Evolutionary conservation across 2,329 filamentous ascomycete genomes (phyloP).

Genomic region (Venturia effusa): DNA sequence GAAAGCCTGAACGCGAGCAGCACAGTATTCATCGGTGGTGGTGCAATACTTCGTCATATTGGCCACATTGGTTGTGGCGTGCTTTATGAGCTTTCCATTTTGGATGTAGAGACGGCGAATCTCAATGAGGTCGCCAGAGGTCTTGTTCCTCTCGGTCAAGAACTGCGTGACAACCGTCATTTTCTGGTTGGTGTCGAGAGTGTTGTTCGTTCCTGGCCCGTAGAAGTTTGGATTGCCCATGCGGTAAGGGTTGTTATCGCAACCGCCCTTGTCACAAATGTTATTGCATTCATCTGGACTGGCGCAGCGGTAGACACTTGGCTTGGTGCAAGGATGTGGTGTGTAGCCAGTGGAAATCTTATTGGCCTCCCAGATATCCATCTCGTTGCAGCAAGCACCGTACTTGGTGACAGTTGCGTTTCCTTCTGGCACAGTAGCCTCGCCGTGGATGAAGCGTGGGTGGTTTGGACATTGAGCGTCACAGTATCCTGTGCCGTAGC

Average conservation of each 20-base stretch:
- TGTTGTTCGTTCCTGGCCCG: constrained; percentile 38
- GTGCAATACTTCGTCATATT: constrained; percentile 37
- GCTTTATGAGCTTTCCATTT: constrained; percentile 37
- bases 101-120: constrained; percentile 42
- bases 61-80: constrained; percentile 30
- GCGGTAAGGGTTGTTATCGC: constrained; percentile 60
- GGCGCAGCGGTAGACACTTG: constrained; percentile 42
- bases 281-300: constrained; percentile 37
- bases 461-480: constrained; percentile 32
- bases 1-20: constrained; percentile 44
- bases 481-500: constrained; percentile 50
- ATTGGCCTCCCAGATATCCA: constrained; percentile 65
- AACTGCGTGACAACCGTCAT: constrained; percentile 44
- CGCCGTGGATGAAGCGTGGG: constrained; percentile 44
- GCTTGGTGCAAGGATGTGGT: constrained; percentile 50
- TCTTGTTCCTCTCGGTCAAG: constrained; percentile 24
- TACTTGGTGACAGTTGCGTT: constrained; percentile 42
- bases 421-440: constrained; percentile 12
- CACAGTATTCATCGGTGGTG: constrained; percentile 49
- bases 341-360: constrained; percentile 52
- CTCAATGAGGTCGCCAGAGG: constrained; percentile 24
- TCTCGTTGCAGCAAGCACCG: constrained; percentile 56
- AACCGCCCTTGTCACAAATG: constrained; percentile 57
- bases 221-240: constrained; percentile 54
- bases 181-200: constrained; percentile 30